These are phyloP conservation scores for Diutina mesorugosa DNA, from an alignment of 1,139 yeast species.

Conservation along the genomic window DNA sequence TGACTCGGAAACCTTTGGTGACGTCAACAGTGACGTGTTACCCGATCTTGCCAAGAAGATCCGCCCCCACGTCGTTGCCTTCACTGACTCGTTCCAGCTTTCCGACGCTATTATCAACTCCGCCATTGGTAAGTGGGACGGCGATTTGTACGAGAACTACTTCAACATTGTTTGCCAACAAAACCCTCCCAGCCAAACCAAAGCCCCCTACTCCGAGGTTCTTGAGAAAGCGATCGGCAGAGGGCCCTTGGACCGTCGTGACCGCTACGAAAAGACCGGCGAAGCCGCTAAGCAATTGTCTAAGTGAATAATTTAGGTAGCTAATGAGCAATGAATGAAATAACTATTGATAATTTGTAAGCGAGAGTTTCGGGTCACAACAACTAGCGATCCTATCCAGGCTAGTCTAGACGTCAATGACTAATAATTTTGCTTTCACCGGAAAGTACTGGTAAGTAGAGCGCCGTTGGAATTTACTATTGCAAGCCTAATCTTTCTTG, in stretches of 20 bases:
- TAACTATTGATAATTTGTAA: too few relatives aligned
- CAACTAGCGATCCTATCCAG: too few relatives aligned
- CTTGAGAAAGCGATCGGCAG: conserved; percentile 44
- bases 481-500: too few relatives aligned
- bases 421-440: too few relatives aligned
- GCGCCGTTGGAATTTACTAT: too few relatives aligned
- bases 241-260: conserved; percentile 31
- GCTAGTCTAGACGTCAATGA: too few relatives aligned
- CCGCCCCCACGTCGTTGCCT: conserved; percentile 65
- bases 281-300: conserved; percentile 26
- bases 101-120: conserved; percentile 80
- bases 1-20: conserved; percentile 21
- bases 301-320: conserved; percentile 1
- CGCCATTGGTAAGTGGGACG: conserved; percentile 74
- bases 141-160: conserved; percentile 78
- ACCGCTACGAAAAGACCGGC: conserved; percentile 31
- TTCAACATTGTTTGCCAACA: conserved; percentile 35
- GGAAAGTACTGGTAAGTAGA: too few relatives aligned
- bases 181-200: conserved; percentile 41
- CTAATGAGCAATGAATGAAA: neutral
- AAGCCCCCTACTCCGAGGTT: conserved; percentile 44
- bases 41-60: conserved; percentile 27
- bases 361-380: too few relatives aligned
- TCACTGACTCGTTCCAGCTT: conserved; percentile 83
- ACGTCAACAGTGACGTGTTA: conserved; percentile 18